Percentiles rank a stretch among this genome's conserved stretches.
Conservation (phyloP, 352 stramenopile genomes). For the Plasmopara viticola region DNA sequence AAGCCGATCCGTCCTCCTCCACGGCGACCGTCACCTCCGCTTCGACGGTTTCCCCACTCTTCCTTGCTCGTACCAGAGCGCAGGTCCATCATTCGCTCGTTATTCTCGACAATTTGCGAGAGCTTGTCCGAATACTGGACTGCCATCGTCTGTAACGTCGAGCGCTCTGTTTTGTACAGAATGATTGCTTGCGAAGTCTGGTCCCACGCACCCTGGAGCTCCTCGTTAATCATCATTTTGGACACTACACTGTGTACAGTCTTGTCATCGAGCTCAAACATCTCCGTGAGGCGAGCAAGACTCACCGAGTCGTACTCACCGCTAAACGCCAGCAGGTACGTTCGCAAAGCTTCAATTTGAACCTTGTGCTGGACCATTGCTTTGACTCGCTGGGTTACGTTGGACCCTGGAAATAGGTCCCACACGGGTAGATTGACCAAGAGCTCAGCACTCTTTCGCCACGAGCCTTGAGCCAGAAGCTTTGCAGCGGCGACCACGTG, state of each 20-base stretch:
- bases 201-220: slow-evolving; percentile 96
- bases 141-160: slow-evolving; percentile 91
- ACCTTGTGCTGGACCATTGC: slow-evolving; percentile 92
- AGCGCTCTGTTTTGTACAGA: slow-evolving; percentile 93
- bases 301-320: slow-evolving; percentile 95
- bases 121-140: slow-evolving; percentile 96
- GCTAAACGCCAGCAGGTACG: slow-evolving; percentile 95
- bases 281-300: slow-evolving; percentile 91
- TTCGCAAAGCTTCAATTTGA: slow-evolving; percentile 94
- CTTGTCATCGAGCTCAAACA: slow-evolving; percentile 96
- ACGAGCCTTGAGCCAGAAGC: slow-evolving; percentile 93
- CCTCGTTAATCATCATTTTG: slow-evolving; percentile 99
- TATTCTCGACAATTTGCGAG: slow-evolving; percentile 83
- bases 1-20: slow-evolving; percentile 34
- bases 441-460: slow-evolving; percentile 88
- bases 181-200: slow-evolving; percentile 96
- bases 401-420: slow-evolving; percentile 91
- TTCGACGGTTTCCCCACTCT: slow-evolving; percentile 54
- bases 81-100: slow-evolving; percentile 86
- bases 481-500: slow-evolving; percentile 95
- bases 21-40: slow-evolving; percentile 30
- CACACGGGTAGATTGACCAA: slow-evolving; percentile 91
- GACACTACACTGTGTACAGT: slow-evolving; percentile 96
- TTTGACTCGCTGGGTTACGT: slow-evolving; percentile 78
- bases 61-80: slow-evolving; percentile 63